Evolutionary conservation across 1,284 basidiomycete species (phyloP).

Genomic region (Meripilus lineatus): DNA sequence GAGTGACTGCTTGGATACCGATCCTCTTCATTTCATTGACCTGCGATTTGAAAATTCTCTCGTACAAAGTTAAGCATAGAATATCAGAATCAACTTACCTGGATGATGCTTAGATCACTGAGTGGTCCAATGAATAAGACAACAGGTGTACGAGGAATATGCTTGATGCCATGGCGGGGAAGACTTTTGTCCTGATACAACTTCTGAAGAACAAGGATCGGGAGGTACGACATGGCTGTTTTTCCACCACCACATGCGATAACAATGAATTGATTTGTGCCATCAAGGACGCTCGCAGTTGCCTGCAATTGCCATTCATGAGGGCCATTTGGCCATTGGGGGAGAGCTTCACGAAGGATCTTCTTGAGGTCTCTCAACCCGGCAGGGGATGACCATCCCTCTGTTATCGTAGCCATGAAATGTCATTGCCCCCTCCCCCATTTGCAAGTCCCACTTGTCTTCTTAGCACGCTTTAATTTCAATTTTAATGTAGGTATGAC

Average conservation of each 20-base stretch:
- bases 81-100: too few relatives aligned
- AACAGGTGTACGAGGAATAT: not conserved
- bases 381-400: constrained; percentile 1
- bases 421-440: too few relatives aligned
- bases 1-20: constrained; percentile 3
- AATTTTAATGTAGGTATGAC: too few relatives aligned
- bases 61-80: too few relatives aligned
- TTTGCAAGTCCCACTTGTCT: too few relatives aligned
- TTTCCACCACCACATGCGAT: constrained; percentile 11
- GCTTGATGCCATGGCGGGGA: not conserved
- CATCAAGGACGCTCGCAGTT: constrained; percentile 8
- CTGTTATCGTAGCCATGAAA: too few relatives aligned
- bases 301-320: constrained; percentile 9
- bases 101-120: not conserved
- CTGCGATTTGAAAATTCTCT: too few relatives aligned
- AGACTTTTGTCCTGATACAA: not conserved
- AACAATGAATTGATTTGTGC: constrained; percentile 7
- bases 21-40: constrained; percentile 6
- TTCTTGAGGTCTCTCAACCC: not conserved
- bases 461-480: too few relatives aligned
- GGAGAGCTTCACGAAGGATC: not conserved
- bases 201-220: constrained; percentile 3
- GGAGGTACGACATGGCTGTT: constrained; percentile 9
- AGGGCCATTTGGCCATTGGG: constrained; percentile 9
- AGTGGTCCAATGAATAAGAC: not conserved